Conservation (phyloP, 2,329 filamentous ascomycete species). For the Lecanicillium sp. region DNA sequence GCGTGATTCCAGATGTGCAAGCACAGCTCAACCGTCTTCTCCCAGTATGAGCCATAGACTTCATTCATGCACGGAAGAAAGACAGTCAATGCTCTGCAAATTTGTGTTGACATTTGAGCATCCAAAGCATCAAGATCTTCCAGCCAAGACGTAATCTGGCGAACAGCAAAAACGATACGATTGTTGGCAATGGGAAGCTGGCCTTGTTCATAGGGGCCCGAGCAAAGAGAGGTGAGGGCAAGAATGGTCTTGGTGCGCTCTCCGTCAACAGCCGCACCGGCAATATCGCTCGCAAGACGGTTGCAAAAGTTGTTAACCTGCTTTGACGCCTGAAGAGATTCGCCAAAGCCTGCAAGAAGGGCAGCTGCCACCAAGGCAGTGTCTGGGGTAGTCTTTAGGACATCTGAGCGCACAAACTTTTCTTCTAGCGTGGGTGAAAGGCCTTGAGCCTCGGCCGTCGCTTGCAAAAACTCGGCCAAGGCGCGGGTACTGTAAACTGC, state of each 20-base stretch:
- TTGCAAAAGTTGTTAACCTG: constrained; percentile 47
- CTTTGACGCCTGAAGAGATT: constrained; percentile 39
- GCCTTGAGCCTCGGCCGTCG: constrained; percentile 37
- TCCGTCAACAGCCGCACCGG: constrained; percentile 34
- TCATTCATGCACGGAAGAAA: constrained; percentile 69
- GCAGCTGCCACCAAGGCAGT: constrained; percentile 42
- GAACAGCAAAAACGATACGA: constrained; percentile 73
- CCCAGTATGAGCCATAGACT: constrained; percentile 86
- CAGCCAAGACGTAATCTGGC: constrained; percentile 67
- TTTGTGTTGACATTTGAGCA: constrained; percentile 36
- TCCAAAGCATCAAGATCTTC: constrained; percentile 39
- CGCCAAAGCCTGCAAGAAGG: constrained; percentile 42
- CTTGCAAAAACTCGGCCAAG: constrained; percentile 40
- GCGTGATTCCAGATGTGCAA: constrained; percentile 47
- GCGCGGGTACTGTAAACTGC: constrained; percentile 46
- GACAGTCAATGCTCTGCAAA: constrained; percentile 47
- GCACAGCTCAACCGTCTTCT: constrained; percentile 51
- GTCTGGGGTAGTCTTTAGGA: constrained; percentile 37
- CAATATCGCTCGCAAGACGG: constrained; percentile 51
- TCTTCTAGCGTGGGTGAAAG: constrained; percentile 36
- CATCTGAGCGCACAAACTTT: constrained; percentile 33
- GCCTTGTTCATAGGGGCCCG: constrained; percentile 42
- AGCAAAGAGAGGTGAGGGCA: constrained; percentile 44
- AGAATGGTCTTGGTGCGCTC: constrained; percentile 40
- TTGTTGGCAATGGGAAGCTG: constrained; percentile 53